Evolutionary conservation across 331 rosid genomes (phyloP).

Genomic region (Ulmus americana): DNA sequence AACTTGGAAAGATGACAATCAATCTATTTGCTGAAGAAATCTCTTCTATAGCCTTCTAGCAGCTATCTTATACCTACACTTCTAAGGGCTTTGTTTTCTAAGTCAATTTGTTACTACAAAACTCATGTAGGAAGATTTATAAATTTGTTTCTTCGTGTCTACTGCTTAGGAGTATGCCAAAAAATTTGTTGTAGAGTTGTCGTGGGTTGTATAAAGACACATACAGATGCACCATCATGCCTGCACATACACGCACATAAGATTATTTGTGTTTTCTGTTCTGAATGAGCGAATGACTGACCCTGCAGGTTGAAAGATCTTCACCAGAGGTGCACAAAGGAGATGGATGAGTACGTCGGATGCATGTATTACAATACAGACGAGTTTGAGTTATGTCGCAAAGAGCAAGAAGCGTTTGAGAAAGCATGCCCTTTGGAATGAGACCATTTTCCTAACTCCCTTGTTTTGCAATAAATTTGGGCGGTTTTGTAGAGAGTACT

Average conservation of each 20-base stretch:
- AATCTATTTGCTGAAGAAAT: too few relatives aligned
- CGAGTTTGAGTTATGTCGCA: constrained; percentile 91
- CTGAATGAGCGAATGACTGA: not conserved
- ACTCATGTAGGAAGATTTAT: too few relatives aligned
- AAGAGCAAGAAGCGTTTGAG: constrained; percentile 84
- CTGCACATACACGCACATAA: not conserved
- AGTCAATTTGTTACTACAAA: too few relatives aligned
- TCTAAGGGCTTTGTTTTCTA: too few relatives aligned
- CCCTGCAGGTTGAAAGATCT: constrained; percentile 80
- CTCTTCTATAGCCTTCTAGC: too few relatives aligned
- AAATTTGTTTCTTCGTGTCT: not conserved
- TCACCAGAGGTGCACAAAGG: constrained; percentile 82
- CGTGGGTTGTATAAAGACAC: too few relatives aligned
- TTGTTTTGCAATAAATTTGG: constrained; percentile 31
- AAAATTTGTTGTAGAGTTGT: too few relatives aligned
- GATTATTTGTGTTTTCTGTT: not conserved
- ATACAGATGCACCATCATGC: too few relatives aligned
- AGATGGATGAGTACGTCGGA: constrained; percentile 87
- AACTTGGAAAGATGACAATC: too few relatives aligned
- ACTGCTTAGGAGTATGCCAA: too few relatives aligned
- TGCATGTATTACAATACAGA: constrained; percentile 95
- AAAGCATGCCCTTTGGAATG: constrained; percentile 71
- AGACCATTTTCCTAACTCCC: constrained; percentile 21
- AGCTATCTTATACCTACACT: too few relatives aligned
- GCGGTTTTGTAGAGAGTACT: constrained; percentile 42